Evolutionary conservation across 129 eudicot genomes (phyloP).

Genomic region (Deinandra increscens): DNA sequence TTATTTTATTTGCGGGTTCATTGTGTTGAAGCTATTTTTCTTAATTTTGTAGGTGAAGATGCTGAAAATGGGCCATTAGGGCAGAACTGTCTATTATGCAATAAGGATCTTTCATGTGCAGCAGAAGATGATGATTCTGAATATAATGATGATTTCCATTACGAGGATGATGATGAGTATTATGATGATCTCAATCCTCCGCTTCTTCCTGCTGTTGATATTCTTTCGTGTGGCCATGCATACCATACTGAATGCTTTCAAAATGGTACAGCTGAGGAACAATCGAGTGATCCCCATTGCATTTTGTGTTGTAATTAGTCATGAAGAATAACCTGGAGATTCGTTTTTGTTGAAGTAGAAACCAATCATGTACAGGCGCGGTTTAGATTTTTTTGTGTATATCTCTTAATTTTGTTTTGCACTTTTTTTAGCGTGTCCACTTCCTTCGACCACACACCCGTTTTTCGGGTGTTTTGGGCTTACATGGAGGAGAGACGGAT

Average conservation of each 20-base stretch:
- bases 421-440: no score
- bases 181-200: constrained; percentile 29
- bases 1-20: no score
- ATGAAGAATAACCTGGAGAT: constrained; percentile 23
- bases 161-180: constrained; percentile 21
- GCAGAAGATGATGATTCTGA: constrained; percentile 23
- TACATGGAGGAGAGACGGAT: no score
- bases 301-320: constrained; percentile 35
- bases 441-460: no score
- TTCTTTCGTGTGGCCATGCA: constrained; percentile 54
- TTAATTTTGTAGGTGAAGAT: constrained; percentile 27
- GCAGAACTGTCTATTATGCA: constrained; percentile 39
- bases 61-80: constrained; percentile 26
- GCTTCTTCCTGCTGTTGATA: constrained; percentile 51
- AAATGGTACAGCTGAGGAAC: constrained; percentile 16
- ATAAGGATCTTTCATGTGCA: constrained; percentile 39
- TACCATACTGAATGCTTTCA: constrained; percentile 49
- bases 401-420: no score
- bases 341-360: constrained; percentile 20
- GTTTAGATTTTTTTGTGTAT: no score
- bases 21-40: no score
- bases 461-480: no score
- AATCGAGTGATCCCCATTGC: constrained; percentile 44
- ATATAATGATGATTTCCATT: constrained; percentile 13
- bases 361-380: no score